Evolutionary conservation across 169 alveolate genomes (phyloP), one percentile per base, ranked within the genome.

Genomic region (Cryptosporidium felis): DNA sequence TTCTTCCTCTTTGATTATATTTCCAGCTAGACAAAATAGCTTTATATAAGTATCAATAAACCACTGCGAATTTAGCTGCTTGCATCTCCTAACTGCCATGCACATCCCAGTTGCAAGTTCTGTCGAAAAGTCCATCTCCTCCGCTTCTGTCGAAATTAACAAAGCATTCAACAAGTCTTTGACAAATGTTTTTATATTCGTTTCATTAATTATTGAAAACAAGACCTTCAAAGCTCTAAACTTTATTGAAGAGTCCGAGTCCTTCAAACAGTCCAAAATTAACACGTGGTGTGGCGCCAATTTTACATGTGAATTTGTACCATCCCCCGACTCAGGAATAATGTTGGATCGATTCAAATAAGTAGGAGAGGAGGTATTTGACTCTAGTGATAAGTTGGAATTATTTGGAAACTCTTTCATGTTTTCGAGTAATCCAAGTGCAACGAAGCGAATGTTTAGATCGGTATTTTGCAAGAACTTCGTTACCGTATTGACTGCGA

Each of bases 221-320:
- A 98, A 80, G 28, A 98, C 97, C 62, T 98, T 99, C 28, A 98
- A 91, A 14, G 99, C 99, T 49, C 97, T 93, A 89, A 96, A 93
- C 82, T 98, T 94, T 45, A 98, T 96, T 9, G 98, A 95, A 38
- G 95, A 89, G 92, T 98, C 99, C 51, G 96, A 96, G 80, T 98
- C 99, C 85, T 96, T 95, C 44, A 97, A 82, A 61, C 98, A 96
- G 82, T 89, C 94, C 51, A 92, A 46, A 6, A 53, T 81, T 51
- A 74, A 12, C n/a, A n/a, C 45, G 42, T 42, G 80, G 30, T 62
- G 88, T 23, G 88, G 63, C 40, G 66, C 80, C 40, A 36, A 42
- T 16, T 30, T 63, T 28, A 28, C 46, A 30, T 26, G 32, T 21
- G 82, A 49, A 58, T 30, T 42, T n/a, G 34, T 67, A 51, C 93